These are phyloP conservation scores for Eucalyptus polyanthemos DNA, from an alignment of 345 rosid species.

Conservation along the genomic window DNA sequence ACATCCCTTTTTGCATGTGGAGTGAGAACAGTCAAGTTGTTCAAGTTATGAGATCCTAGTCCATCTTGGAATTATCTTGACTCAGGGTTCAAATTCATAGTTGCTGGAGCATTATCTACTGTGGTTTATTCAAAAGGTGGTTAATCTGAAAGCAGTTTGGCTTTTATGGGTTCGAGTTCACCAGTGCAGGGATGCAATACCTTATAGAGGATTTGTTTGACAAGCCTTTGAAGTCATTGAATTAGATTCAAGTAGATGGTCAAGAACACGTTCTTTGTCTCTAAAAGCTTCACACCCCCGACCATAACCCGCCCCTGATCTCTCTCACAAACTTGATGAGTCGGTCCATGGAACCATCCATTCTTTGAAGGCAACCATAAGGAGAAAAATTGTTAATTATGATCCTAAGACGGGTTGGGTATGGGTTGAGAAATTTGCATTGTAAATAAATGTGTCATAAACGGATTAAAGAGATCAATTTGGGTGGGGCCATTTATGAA, in stretches of 20 bases:
- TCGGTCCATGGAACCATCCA: not conserved
- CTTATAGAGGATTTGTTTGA: not conserved
- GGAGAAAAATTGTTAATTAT: not conserved
- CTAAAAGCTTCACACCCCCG: not conserved
- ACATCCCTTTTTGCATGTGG: not conserved
- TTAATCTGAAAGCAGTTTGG: not conserved
- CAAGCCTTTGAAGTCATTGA: not conserved
- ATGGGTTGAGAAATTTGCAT: not conserved
- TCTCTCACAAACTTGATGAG: not conserved
- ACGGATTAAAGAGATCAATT: accelerated
- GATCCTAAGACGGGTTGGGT: not conserved
- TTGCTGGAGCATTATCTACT: not conserved
- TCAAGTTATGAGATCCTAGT: not conserved
- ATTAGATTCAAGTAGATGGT: not conserved
- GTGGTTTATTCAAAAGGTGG: not conserved
- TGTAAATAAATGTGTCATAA: not conserved
- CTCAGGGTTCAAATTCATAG: not conserved
- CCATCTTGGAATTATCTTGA: not conserved
- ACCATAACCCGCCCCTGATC: not conserved
- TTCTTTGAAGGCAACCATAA: not conserved
- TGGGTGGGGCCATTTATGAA: not conserved
- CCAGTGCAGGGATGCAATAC: not conserved
- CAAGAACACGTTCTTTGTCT: not conserved
- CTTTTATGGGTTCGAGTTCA: not conserved
- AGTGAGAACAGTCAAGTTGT: not conserved